Percentiles rank a stretch among this genome's conserved stretches.
phyloP scores from a whole-genome alignment of 192 early-diverging fungal genomes.

The Phlyctochytrium planicorne region DNA sequence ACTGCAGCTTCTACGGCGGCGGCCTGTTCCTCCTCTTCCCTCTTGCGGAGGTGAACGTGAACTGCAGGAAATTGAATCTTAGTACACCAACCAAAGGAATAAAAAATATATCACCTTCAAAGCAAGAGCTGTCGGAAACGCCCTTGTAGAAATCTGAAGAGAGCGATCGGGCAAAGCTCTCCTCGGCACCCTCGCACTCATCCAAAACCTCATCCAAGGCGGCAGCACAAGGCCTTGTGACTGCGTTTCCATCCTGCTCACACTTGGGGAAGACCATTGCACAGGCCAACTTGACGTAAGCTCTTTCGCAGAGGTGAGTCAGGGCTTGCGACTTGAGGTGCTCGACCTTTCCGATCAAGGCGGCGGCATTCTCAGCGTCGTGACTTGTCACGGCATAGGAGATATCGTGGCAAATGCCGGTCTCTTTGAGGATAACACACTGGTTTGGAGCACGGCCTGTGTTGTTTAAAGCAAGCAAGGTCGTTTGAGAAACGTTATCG shows the following conservation, averaged over 20 bases:
- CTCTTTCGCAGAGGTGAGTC: not conserved
- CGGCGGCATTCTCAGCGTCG: not conserved
- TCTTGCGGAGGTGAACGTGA: not conserved
- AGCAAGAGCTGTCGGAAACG: not conserved
- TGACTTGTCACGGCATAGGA: not conserved
- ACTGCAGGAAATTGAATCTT: too few relatives aligned
- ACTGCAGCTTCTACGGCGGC: not conserved
- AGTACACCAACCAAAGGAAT: not conserved
- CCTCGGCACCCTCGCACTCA: not conserved
- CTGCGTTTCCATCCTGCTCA: not conserved
- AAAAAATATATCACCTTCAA: not conserved
- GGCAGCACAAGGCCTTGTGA: not conserved
- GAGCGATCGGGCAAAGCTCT: not conserved
- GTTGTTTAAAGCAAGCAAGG: too few relatives aligned
- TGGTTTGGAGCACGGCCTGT: not conserved
- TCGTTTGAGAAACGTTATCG: too few relatives aligned
- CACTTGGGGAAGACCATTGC: conserved; percentile 1
- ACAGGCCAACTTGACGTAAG: not conserved
- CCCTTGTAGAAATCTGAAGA: not conserved
- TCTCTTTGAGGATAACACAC: not conserved
- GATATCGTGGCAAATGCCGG: not conserved
- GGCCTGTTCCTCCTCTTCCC: not conserved
- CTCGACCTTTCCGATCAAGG: not conserved
- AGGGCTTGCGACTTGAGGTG: not conserved
- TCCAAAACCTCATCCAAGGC: not conserved